Conservation (phyloP, 805 yeast species). For the Limtongia smithiae region DNA sequence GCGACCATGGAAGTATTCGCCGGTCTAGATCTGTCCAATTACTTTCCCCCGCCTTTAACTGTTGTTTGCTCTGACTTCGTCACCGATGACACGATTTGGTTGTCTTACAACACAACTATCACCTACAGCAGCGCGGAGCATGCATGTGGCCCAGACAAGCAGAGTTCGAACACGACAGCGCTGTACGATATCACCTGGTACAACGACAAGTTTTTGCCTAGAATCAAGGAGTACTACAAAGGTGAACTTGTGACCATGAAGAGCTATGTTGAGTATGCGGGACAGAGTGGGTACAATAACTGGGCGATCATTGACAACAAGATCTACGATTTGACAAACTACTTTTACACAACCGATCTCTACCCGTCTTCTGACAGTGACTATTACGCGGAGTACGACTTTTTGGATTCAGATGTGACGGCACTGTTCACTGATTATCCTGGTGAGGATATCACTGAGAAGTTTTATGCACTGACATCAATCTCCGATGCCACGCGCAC, state of each 20-base stretch:
- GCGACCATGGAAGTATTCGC: conserved; percentile 40
- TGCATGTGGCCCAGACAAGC: conserved; percentile 35
- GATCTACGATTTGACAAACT: conserved; percentile 41
- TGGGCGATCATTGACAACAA: conserved; percentile 37
- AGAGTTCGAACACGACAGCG: conserved; percentile 34
- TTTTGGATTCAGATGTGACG: conserved; percentile 37
- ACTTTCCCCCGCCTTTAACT: conserved; percentile 43
- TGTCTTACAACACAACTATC: conserved; percentile 36
- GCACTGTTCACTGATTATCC: conserved; percentile 36
- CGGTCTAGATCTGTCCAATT: conserved; percentile 40
- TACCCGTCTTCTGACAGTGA: conserved; percentile 31
- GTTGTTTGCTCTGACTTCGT: conserved; percentile 42
- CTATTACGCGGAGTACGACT: conserved; percentile 35
- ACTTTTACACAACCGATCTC: conserved; percentile 36
- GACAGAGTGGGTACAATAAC: conserved; percentile 33
- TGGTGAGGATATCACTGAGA: conserved; percentile 39
- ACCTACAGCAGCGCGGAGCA: conserved; percentile 36
- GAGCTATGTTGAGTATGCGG: conserved; percentile 30
- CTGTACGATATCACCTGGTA: conserved; percentile 41
- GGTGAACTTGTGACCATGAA: conserved; percentile 39
- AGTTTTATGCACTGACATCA: conserved; percentile 30
- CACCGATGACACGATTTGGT: conserved; percentile 33
- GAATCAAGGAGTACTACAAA: conserved; percentile 37
- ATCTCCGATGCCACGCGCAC: conserved; percentile 32
- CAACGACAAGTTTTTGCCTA: conserved; percentile 37